Base-by-base conservation (phyloP, 1,139 yeast genomes). In the Debaryomycetaceae sp. region DNA sequence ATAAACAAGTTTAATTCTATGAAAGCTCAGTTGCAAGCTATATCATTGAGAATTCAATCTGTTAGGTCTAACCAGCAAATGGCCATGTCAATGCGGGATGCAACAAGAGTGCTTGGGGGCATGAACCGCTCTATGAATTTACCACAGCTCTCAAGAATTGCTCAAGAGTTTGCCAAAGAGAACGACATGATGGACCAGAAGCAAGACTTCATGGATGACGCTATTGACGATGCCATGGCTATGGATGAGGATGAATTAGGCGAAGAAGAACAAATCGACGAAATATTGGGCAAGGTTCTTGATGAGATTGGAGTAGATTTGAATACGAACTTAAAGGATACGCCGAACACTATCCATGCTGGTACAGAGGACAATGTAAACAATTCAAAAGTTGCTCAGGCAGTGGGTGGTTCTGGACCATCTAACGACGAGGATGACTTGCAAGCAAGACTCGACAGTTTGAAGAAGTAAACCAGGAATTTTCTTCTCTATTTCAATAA, bases 121-220 rank as follows among this genome's bases (percentile, higher is more conserved):
- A 87, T 92, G 95, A 92, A 92, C 62, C 70, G 82, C 54, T 81
- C 82, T 44, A 86, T 91, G 94, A 92, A 92, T 56, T 65, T 92
- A 49, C 97, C 96, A 1, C 95, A 88, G 50, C 68, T 92, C 47
- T 85, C 88, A 42, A 76, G 85, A 48, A 92, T 94, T 31, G 91
- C 97, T 2, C 92, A 88, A 83, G 98, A 94, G 55, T 92, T 92
- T 63, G 96, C 94, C 53, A 81, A 80, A 55, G 96, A 92, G 59
- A 88, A 87, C 62, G 98, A 92, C 58, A 70, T 94, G 58, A 92
- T 92, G 98, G 98, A 92, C 61, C 98, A 92, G 65, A 84, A 96
- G 55, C 98, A 92, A 61, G 99, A 94, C 58, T 88, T 92, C 78
- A 94, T 92, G 87, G 98, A 92, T 59, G 98, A 92, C 58, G 95